Evolutionary conservation across 352 stramenopile genomes (phyloP), one percentile per base, ranked within the genome.

Genomic region (Globisporangium spiculum): DNA sequence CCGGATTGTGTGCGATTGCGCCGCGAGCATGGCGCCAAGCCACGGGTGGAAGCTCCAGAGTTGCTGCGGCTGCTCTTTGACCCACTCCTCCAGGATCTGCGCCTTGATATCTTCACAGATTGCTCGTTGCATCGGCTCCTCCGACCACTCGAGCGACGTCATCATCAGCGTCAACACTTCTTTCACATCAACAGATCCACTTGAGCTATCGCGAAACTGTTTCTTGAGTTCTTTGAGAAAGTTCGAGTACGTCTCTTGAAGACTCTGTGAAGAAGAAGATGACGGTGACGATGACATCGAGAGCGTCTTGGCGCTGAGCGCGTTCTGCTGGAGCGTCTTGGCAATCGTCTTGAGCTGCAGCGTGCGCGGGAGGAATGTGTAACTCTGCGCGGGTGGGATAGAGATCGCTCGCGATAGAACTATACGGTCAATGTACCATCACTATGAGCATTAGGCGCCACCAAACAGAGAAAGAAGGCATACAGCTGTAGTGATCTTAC

Each of bases 271-370:
- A 41, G 22, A 4, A 20, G 32, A 67, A 41, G 16, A 4, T 18
- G 54, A 18, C 16, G n/a, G 2, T 41, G 26, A 32, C 2, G 24
- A 26, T 24, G 41, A 46, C 4, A 46, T 46, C 16, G 38, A 52
- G 30, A 48, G 32, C n/a, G 26, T 52, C 38, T 71, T 74, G 48
- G 76, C 76, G 67, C 78, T 75, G 20, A 81, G 60, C 34, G 70
- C 72, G 67, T 84, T 86, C 34, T 71, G 70, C 48, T 86, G 76
- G 20, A 88, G 67, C 1, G 72, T 75, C 36, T 76, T 75, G 16
- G 74, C 80, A 54, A 88, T 66, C 1, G 69, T 44, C 26, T 67
- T 67, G 26, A 86, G 60, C 26, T 81, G 75, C 6, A 83, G 56
- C 9, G 76, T 83, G 12, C 76, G 70, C 1, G 80, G 78, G 6